Base-by-base conservation (phyloP, 192 early-diverging fungal species). In the Backusella sp. region DNA sequence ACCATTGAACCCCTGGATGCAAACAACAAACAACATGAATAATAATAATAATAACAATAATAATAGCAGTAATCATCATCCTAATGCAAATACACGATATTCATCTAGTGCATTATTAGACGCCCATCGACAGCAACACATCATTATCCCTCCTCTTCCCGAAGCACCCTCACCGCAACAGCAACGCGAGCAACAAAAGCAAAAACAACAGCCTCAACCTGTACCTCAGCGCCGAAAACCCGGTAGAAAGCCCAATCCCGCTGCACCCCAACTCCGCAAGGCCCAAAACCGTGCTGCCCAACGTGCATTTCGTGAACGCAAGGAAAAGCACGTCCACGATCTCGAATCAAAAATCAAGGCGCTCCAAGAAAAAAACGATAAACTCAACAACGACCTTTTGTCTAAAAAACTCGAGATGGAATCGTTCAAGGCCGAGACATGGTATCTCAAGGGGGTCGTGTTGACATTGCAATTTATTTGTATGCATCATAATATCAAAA, bases 251-350 rank as follows among this genome's bases (percentile, higher is more conserved):
- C 88, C 88, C 26, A 89, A 89, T 52, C 88, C 88, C 23, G 86
- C 86, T 15, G 88, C 88, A 1, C 88, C 88, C 41, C 86, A 85
- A 34, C 77, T 89, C 17, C 74, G 88, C 2, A 89, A 89, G 28
- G 94, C 91, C 6, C 95, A 96, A 83, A 96, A 96, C 79, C 87
- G 95, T 7, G 94, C 94, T 4, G 95, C 95, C 0, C 95, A 96
- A 82, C 87, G 95, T 14, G 95, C 95, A 1, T 96, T 96, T 79
- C 90, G 95, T 36, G 94, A 96, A 82, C 86, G 95, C 73, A 94
- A 93, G 72, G 90, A 95, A 76, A 85, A 87, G 35, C 92, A 96
- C 73, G 81, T 95, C 28, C 81, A 89, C 65, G 86, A 91, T 21
- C 85, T 96, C 0, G 95, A 96, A 84, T 87, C 84, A 41, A 86